Percentiles rank a stretch among this genome's conserved stretches.
These are phyloP conservation scores for Mycena polygramma DNA, from an alignment of 768 basidiomycete genomes.

Conservation along the genomic window DNA sequence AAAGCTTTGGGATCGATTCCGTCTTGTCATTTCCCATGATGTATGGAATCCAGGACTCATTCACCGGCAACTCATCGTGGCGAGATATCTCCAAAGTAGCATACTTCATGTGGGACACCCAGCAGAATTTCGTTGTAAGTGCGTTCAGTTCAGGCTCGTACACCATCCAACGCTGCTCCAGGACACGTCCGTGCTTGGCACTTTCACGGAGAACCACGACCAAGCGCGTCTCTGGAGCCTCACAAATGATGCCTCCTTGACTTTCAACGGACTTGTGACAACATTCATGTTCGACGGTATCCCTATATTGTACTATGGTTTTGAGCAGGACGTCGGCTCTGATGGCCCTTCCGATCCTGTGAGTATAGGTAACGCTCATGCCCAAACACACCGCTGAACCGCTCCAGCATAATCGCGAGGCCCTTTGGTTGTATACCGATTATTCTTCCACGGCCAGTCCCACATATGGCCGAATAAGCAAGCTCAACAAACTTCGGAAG, in stretches of 20 bases:
- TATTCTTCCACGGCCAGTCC: background rate
- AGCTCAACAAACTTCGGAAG: constrained; percentile 4
- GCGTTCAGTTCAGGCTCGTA: constrained; percentile 28
- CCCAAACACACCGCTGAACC: background rate
- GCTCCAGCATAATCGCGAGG: constrained; percentile 1
- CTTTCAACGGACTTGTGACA: background rate
- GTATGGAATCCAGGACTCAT: constrained; percentile 2
- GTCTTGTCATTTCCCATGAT: constrained; percentile 2
- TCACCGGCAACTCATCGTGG: constrained; percentile 2
- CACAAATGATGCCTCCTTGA: background rate
- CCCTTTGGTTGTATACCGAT: background rate
- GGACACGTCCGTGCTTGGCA: background rate
- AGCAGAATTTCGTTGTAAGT: background rate
- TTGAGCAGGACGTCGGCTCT: constrained; percentile 5
- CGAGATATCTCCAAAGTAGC: background rate
- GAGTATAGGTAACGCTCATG: background rate
- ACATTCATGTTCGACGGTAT: background rate
- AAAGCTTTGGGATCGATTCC: constrained; percentile 1
- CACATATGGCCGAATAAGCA: background rate
- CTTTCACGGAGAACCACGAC: constrained; percentile 17
- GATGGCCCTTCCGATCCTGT: constrained; percentile 7
- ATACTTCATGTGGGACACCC: constrained; percentile 5
- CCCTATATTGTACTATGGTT: constrained; percentile 4
- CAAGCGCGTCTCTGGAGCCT: constrained; percentile 6
- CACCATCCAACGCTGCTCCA: background rate